Percentiles rank a stretch among this genome's conserved stretches.
Conservation (phyloP, 2,329 filamentous ascomycete genomes). For the Stachybotrys chlorohalonatus region DNA sequence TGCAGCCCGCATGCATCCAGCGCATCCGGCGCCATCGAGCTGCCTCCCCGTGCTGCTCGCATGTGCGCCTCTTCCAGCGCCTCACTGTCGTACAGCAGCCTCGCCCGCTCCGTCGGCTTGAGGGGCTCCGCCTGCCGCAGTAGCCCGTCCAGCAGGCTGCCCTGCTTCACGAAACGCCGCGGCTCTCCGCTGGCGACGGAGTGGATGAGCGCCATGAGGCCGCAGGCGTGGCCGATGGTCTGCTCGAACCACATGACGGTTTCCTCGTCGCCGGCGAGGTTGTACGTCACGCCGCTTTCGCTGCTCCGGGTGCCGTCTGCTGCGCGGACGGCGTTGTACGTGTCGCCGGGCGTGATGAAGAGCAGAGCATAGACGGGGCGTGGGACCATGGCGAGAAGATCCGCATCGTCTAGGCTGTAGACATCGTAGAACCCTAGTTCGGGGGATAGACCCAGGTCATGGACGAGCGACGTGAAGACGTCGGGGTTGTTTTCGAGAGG, state of each 20-base stretch:
- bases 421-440: slow-evolving; percentile 71
- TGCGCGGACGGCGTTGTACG: slow-evolving; percentile 35
- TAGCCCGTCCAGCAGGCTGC: slow-evolving; percentile 48
- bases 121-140: slow-evolving; percentile 53
- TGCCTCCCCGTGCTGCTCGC: slow-evolving; percentile 57
- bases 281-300: slow-evolving; percentile 19
- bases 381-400: slow-evolving; percentile 62
- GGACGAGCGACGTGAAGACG: slow-evolving; percentile 65
- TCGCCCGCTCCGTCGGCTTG: slow-evolving; percentile 50
- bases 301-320: slow-evolving; percentile 14
- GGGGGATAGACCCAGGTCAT: slow-evolving; percentile 60
- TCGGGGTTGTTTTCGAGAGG: slow-evolving; percentile 58
- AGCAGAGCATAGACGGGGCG: slow-evolving; percentile 70
- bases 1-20: slow-evolving; percentile 60
- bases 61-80: slow-evolving; percentile 67
- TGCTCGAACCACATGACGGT: slow-evolving; percentile 78
- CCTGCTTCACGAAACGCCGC: slow-evolving; percentile 40
- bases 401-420: slow-evolving; percentile 68
- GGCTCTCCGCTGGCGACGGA: slow-evolving; percentile 61
- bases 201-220: slow-evolving; percentile 70
- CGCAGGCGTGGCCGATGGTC: slow-evolving; percentile 76
- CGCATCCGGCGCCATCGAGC: slow-evolving; percentile 54
- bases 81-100: slow-evolving; percentile 61
- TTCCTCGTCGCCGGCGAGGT: slow-evolving; percentile 34
- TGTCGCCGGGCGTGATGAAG: slow-evolving; percentile 60